Evolutionary conservation across 2,329 filamentous ascomycete genomes (phyloP), one percentile per base, ranked within the genome.

Genomic region (Aspergillus felis): DNA sequence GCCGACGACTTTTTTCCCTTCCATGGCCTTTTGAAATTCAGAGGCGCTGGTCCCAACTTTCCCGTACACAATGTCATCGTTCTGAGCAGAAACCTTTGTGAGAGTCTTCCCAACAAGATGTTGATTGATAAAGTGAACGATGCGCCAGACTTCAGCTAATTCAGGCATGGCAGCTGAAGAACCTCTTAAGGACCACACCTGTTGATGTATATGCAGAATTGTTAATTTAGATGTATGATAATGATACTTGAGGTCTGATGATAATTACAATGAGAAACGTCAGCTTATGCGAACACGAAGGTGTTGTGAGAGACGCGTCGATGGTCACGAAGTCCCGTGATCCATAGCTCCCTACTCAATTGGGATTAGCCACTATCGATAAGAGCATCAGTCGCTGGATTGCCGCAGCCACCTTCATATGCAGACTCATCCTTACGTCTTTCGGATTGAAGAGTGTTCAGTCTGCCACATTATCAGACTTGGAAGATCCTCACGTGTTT

Each of bases 61-160:
- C 65, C 92, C 92, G 74, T 92, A 99, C 5, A 99, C 83, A 69
- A 89, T 93, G 65, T 80, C 79, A 76, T 99, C 93, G 67, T 96
- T 87, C 61, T 87, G 82, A 12, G 90, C 88, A 25, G 83, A 79
- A 55, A 90, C 88, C 44, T 82, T 84, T 50, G 82, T 78, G 59
- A 99, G 87, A 9, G 82, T 89, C 77, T 91, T 94, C 56, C 91
- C 91, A 28, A 95, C 88, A n/a, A 96, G 82, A 73, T 91, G 85
- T 62, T 89, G 87, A 59, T 86, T 87, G 42, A 99, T 84, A 71
- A 88, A 95, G 72, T 96, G 89, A 51, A 95, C 91, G 63, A 93
- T 85, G 47, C 92, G 89, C 22, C 91, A 89, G 64, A 97, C 89
- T 87, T 81, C 79, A 24, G 77, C 75, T 63, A 81, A 74, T 56